These are phyloP conservation scores for Entomortierella beljakovae DNA, from an alignment of 192 early-diverging fungal species.

Conservation along the genomic window DNA sequence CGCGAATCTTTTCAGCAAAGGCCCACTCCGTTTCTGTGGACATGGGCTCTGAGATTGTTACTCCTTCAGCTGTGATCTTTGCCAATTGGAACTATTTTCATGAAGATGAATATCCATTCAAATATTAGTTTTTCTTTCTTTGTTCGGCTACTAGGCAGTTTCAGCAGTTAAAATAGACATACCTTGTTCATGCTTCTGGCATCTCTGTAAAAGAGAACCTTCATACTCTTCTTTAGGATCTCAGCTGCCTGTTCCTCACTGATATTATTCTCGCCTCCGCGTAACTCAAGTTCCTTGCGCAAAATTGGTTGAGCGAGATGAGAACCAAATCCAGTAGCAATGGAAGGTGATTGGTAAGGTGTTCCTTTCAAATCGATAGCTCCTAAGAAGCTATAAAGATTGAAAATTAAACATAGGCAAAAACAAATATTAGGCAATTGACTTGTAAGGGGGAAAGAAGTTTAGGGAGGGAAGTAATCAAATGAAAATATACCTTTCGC, in stretches of 20 bases:
- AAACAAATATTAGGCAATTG: background rate
- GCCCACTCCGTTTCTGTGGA: constrained; percentile 90
- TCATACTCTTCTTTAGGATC: constrained; percentile 90
- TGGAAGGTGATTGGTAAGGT: constrained; percentile 88
- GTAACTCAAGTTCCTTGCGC: constrained; percentile 90
- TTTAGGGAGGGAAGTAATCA: too few relatives aligned
- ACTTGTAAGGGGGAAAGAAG: background rate
- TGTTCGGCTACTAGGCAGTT: too few relatives aligned
- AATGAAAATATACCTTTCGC: constrained; percentile 71
- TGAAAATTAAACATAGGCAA: background rate
- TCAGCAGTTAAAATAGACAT: constrained; percentile 1
- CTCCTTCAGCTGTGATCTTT: constrained; percentile 86
- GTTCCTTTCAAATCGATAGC: constrained; percentile 94
- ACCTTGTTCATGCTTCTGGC: constrained; percentile 93
- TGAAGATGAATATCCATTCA: constrained; percentile 1
- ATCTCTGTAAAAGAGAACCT: constrained; percentile 95
- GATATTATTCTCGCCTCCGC: constrained; percentile 77
- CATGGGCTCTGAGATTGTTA: constrained; percentile 90
- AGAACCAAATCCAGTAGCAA: constrained; percentile 95
- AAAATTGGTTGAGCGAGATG: constrained; percentile 93
- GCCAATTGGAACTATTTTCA: constrained; percentile 85
- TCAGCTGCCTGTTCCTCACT: constrained; percentile 91
- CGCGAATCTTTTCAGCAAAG: constrained; percentile 83
- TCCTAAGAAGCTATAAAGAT: constrained; percentile 77
- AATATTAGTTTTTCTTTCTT: background rate